Percentiles rank a stretch among this genome's conserved stretches.
Conservation (phyloP, 345 rosid species). For the Euclidium syriacum region DNA sequence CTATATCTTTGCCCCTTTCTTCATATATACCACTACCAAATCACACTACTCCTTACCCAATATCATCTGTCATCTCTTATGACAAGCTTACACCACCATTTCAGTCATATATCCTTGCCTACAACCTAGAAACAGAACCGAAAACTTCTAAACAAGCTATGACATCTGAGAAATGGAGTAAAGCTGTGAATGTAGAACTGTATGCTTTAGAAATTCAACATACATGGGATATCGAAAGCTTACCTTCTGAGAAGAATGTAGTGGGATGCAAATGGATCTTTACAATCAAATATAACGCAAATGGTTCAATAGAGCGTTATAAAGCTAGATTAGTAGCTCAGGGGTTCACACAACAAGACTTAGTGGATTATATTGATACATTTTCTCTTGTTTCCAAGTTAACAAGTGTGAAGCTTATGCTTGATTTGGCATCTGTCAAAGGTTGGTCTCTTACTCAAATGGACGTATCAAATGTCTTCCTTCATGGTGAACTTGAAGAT, state of each 20-base stretch:
- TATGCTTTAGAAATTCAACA: not conserved
- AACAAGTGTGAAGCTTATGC: not conserved
- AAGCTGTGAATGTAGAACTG: not conserved
- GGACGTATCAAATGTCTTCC: no score
- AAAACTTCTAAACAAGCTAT: not conserved
- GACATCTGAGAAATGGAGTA: not conserved
- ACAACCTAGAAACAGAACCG: not conserved
- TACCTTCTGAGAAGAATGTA: not conserved
- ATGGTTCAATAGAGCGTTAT: not conserved
- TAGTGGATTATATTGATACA: not conserved
- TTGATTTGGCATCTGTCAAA: not conserved
- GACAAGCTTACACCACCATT: no score
- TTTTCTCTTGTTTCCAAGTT: not conserved
- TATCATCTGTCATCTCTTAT: no score
- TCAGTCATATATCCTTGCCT: not conserved
- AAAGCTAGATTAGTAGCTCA: not conserved
- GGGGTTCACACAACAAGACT: no score
- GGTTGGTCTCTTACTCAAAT: not conserved
- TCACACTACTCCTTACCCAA: no score
- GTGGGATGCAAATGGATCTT: not conserved
- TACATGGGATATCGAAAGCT: not conserved
- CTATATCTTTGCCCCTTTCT: no score
- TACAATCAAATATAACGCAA: not conserved
- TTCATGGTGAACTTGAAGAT: no score
- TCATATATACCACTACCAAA: no score